A percentile compares a stretch with the other conserved stretches of the same genome.
phyloP scores from a whole-genome alignment of 2,329 filamentous ascomycete genomes.

The Aureobasidium melanogenum region DNA sequence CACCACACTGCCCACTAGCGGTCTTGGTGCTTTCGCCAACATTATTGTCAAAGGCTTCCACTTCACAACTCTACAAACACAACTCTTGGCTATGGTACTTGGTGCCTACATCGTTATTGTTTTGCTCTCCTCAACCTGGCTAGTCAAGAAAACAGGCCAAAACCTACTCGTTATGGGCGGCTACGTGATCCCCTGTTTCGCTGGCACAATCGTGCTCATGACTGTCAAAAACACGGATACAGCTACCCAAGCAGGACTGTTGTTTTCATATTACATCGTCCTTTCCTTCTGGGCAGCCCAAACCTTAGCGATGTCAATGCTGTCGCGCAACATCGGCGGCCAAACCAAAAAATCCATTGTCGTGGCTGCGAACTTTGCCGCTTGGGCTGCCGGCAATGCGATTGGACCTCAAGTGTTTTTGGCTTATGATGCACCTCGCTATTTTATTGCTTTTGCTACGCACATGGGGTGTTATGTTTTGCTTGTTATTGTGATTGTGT shows the following conservation, averaged over 20 bases:
- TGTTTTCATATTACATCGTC: constrained; percentile 68
- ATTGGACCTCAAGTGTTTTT: constrained; percentile 60
- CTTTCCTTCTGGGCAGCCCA: constrained; percentile 67
- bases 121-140: constrained; percentile 55
- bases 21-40: constrained; percentile 63
- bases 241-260: constrained; percentile 54
- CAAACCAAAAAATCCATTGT: constrained; percentile 65
- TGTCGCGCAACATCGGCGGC: constrained; percentile 61
- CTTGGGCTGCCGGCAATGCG: constrained; percentile 55
- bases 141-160: constrained; percentile 61
- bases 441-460: constrained; percentile 60
- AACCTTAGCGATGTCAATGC: constrained; percentile 42
- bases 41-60: constrained; percentile 65
- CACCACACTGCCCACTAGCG: constrained; percentile 64
- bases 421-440: constrained; percentile 51
- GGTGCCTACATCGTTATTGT: constrained; percentile 66
- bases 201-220: constrained; percentile 66
- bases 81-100: constrained; percentile 66
- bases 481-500: constrained; percentile 27
- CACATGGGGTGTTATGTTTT: constrained; percentile 59
- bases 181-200: constrained; percentile 60
- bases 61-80: constrained; percentile 58
- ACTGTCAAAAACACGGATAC: constrained; percentile 51
- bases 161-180: constrained; percentile 58
- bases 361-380: constrained; percentile 61